phyloP scores from a whole-genome alignment of 176 grass and related monocot species.

The Carex myosuroides region DNA sequence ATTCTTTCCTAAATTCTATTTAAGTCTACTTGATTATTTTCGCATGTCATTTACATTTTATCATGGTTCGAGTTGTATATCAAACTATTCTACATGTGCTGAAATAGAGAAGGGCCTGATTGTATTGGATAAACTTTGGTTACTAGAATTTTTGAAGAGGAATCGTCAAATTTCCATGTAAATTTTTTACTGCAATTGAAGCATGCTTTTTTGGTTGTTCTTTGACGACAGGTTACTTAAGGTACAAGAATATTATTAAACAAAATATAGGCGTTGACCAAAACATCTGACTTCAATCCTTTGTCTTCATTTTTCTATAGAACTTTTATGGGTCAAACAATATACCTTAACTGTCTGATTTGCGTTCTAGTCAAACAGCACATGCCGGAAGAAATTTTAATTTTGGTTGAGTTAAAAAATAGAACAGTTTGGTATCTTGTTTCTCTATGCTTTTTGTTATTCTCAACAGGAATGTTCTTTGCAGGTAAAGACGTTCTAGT shows the following conservation, averaged over 20 bases:
- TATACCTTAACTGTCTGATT: neutral
- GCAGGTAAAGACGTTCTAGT: neutral
- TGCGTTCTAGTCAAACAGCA: conserved; percentile 5
- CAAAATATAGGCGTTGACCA: neutral
- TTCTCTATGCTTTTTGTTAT: neutral
- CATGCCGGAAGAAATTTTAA: neutral
- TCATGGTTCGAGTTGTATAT: neutral
- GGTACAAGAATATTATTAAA: neutral
- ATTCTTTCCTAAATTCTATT: conserved; percentile 16
- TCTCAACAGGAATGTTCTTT: conserved; percentile 4
- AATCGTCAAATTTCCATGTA: neutral
- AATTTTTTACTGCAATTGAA: neutral
- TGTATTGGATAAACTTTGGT: neutral
- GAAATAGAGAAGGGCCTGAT: neutral
- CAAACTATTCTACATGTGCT: neutral
- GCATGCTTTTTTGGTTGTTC: neutral
- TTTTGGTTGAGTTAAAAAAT: neutral
- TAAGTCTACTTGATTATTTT: conserved; percentile 2
- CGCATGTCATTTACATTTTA: neutral
- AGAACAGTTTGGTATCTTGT: neutral
- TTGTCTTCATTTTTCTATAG: neutral
- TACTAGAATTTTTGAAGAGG: neutral
- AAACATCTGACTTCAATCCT: neutral
- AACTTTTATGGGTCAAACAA: neutral
- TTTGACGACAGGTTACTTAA: neutral